A percentile compares a stretch with the other conserved stretches of the same genome.
Evolutionary conservation across 1,284 basidiomycete species (phyloP).

Genomic region (Trichosporon ovoides): DNA sequence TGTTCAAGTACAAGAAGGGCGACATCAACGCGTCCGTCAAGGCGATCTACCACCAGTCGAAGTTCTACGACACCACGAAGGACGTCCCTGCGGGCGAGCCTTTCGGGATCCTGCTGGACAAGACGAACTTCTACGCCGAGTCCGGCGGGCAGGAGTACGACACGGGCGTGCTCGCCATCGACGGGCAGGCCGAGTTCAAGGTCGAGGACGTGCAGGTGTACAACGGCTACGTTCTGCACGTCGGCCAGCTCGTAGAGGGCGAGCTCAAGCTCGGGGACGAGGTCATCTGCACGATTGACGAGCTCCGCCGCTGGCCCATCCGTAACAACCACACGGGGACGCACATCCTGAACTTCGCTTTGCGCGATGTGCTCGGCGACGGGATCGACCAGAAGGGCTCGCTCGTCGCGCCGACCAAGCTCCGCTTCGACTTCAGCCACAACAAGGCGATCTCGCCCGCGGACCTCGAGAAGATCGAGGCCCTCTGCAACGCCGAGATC

Average conservation of each 20-base stretch:
- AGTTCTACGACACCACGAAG: constrained; percentile 66
- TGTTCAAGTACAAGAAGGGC: constrained; percentile 80
- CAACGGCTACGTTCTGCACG: constrained; percentile 82
- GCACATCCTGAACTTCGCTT: constrained; percentile 90
- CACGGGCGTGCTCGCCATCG: constrained; percentile 88
- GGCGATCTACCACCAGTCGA: constrained; percentile 77
- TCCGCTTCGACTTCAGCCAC: constrained; percentile 98
- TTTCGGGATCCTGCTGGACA: constrained; percentile 86
- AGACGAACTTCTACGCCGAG: constrained; percentile 97
- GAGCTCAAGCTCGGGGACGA: constrained; percentile 62
- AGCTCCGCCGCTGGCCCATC: constrained; percentile 89
- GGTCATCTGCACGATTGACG: constrained; percentile 69
- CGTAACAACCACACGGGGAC: constrained; percentile 98
- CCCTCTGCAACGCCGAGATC: constrained; percentile 82
- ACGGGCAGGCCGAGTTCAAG: constrained; percentile 85
- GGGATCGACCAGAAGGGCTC: constrained; percentile 98
- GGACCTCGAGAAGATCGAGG: constrained; percentile 80
- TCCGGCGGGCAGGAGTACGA: constrained; percentile 96
- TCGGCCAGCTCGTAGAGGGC: constrained; percentile 76
- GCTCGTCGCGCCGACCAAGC: constrained; percentile 87
- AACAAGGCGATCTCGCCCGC: constrained; percentile 71
- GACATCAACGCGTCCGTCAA: constrained; percentile 72
- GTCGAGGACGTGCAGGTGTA: constrained; percentile 87
- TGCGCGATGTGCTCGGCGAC: constrained; percentile 90
- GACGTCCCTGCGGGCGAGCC: constrained; percentile 58